Percentiles rank a stretch among this genome's conserved stretches.
Evolutionary conservation across 176 grass and related monocot species (phyloP).

Genomic region (Oryza nivara): DNA sequence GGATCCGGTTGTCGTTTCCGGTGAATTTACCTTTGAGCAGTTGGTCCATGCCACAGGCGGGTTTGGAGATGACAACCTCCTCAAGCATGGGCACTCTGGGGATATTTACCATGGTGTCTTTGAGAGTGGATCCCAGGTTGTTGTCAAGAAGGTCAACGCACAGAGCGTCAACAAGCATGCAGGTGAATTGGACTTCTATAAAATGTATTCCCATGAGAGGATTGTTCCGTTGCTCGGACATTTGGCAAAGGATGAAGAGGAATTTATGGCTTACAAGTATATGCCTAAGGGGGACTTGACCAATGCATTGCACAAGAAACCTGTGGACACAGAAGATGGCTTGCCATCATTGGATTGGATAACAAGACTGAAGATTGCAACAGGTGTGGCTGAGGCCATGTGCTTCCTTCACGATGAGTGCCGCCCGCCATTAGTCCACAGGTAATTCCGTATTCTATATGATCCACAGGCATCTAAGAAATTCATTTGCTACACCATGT

Average conservation of each 20-base stretch:
- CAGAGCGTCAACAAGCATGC: conserved; percentile 39
- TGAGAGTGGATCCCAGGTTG: conserved; percentile 65
- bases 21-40: conserved; percentile 63
- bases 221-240: conserved; percentile 73
- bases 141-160: conserved; percentile 66
- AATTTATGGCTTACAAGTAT: conserved; percentile 77
- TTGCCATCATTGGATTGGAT: conserved; percentile 93
- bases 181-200: conserved; percentile 65
- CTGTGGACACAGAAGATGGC: conserved; percentile 46
- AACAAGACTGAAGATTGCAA: conserved; percentile 91
- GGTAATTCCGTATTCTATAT: conserved; percentile 53
- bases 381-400: conserved; percentile 76
- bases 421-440: conserved; percentile 82
- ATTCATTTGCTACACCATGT: conserved; percentile 13
- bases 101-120: conserved; percentile 75
- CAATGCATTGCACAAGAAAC: conserved; percentile 72
- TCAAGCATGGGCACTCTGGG: conserved; percentile 77
- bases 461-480: conserved; percentile 17
- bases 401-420: conserved; percentile 95
- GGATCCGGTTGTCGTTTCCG: neutral
- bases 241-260: conserved; percentile 52
- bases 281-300: conserved; percentile 80
- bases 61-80: conserved; percentile 58
- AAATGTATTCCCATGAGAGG: conserved; percentile 48
- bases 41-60: conserved; percentile 59